Conservation (phyloP, 1,139 yeast species). For the Pneumocystis murina region DNA sequence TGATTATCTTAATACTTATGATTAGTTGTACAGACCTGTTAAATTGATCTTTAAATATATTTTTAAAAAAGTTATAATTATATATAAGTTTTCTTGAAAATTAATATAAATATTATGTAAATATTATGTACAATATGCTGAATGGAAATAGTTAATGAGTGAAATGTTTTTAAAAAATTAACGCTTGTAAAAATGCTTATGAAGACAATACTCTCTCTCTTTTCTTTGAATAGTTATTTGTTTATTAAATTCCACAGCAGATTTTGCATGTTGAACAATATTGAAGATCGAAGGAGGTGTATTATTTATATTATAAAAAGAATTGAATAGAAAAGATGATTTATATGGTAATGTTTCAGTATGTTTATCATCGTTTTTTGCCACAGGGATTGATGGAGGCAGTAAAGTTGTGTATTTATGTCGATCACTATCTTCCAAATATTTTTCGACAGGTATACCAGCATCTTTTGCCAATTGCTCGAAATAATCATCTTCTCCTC, state of each 20-base stretch:
- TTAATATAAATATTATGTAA: no score
- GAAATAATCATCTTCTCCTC: slow-evolving; percentile 69
- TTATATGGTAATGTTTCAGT: background rate
- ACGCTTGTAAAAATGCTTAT: background rate
- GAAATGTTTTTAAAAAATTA: background rate
- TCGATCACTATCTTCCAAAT: slow-evolving; percentile 25
- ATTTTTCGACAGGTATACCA: slow-evolving; percentile 36
- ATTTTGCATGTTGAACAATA: background rate
- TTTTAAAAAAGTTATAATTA: background rate
- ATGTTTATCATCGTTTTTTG: background rate
- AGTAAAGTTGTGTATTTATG: background rate
- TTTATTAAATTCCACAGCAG: background rate
- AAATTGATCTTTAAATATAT: background rate
- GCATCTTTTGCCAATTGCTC: slow-evolving; percentile 48
- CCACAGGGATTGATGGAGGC: background rate
- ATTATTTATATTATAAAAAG: background rate
- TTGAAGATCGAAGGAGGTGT: background rate
- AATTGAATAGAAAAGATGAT: background rate
- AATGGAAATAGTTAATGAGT: background rate
- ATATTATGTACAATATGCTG: background rate
- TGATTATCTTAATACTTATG: background rate
- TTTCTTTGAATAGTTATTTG: background rate
- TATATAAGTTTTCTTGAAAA: background rate
- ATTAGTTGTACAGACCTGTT: no score
- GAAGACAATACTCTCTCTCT: background rate